Evolutionary conservation across 176 grass and related monocot species (phyloP), one percentile per base, ranked within the genome.

Genomic region (Thalia dealbata): DNA sequence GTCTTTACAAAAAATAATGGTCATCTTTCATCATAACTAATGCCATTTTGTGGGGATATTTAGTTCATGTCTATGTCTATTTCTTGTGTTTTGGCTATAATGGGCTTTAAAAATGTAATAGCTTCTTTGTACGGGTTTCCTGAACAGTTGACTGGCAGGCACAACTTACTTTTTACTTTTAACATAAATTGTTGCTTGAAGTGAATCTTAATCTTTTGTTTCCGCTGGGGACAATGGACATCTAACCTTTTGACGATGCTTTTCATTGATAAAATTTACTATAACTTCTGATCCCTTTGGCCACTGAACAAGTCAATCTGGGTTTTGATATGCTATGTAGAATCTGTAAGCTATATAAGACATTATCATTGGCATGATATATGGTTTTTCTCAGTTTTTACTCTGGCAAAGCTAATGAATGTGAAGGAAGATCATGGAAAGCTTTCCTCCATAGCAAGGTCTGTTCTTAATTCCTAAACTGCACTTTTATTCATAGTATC

Each of bases 361-460:
- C 25, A 63, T 28, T 63, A 21, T 63, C 6, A 21, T 24, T 63
- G 2, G 29, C 3, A 13, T 43, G 3, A 43, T 43, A 10, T 32
- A 30, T 52, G 26, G 2, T 29, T 11, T 72, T 54, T 60, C 42
- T 19, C 52, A 99, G 90, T 99, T 86, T 99, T 91, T 76, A 93
- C 90, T 28, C 95, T 99, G 1, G 90, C 83, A 66, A 92, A 93
- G 64, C 67, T 99, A 59, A 99, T 99, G 95, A 93, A 93, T 67
- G 87, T 93, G 63, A 83, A 86, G 61, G 90, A 99, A 72, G 90
- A 93, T 74, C 80, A 82, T 80, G 89, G 90, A 68, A 74, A 99
- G 75, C 82, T 93, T 71, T 99, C 90, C 45, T 88, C 87, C 44
- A 84, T 93, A 72, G 95, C 95, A 52, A 99, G 95, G 90, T 91